phyloP scores from a whole-genome alignment of 2,329 filamentous ascomycete species.

The Diaporthe capsici region DNA sequence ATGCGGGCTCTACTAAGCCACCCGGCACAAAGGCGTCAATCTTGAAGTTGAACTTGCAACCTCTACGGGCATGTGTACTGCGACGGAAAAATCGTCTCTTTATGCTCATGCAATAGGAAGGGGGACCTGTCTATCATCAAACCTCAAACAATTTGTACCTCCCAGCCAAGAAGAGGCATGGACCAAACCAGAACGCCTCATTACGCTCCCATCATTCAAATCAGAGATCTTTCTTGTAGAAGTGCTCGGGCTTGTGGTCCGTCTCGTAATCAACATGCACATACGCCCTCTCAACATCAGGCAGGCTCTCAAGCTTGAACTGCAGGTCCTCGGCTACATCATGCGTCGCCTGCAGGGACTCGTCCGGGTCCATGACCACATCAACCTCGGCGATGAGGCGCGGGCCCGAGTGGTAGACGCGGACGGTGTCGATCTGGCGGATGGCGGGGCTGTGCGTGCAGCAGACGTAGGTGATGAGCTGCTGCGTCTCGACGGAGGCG shows the following conservation, averaged over 20 bases:
- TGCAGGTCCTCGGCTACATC: slow-evolving; percentile 95
- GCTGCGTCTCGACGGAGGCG: slow-evolving; percentile 86
- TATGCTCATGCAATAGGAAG: slow-evolving; percentile 4
- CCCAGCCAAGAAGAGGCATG: not conserved
- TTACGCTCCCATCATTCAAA: not conserved
- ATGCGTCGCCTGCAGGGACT: slow-evolving; percentile 83
- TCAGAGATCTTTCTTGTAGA: slow-evolving; percentile 73
- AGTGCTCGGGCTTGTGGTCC: slow-evolving; percentile 90
- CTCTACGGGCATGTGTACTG: not conserved
- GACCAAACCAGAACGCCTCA: not conserved
- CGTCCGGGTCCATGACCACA: slow-evolving; percentile 88
- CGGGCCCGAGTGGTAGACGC: slow-evolving; percentile 91
- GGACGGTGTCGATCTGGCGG: slow-evolving; percentile 91
- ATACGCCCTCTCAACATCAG: slow-evolving; percentile 93
- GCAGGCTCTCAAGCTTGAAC: slow-evolving; percentile 91
- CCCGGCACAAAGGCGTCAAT: no score
- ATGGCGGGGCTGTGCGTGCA: slow-evolving; percentile 91
- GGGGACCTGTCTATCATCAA: not conserved
- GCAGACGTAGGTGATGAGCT: slow-evolving; percentile 96
- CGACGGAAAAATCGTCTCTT: not conserved
- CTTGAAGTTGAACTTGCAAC: no score
- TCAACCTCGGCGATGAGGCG: slow-evolving; percentile 96
- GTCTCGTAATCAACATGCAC: slow-evolving; percentile 99
- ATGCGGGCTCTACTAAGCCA: no score
- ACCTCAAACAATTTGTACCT: not conserved